phyloP scores from a whole-genome alignment of 768 basidiomycete genomes.

The Ramaria sp. region DNA sequence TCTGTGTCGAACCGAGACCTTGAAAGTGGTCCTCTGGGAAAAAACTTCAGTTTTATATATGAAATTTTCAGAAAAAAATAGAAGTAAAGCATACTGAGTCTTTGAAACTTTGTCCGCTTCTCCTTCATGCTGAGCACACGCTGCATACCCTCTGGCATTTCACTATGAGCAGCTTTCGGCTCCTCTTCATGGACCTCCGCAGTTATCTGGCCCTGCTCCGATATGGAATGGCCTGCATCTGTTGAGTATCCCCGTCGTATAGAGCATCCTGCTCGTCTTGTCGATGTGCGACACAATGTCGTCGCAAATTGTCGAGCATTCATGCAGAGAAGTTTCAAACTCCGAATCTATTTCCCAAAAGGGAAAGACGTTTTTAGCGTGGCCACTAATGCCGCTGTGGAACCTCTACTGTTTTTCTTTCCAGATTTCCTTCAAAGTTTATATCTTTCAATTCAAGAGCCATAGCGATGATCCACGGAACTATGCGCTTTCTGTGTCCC shows the following conservation, averaged over 20 bases:
- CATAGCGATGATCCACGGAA: too few relatives aligned
- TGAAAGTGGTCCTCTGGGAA: constrained; percentile 48
- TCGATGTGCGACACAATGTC: background rate
- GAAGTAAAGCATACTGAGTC: constrained; percentile 34
- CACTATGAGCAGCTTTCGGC: background rate
- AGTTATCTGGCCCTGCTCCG: background rate
- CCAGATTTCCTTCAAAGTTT: too few relatives aligned
- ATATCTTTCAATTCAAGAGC: too few relatives aligned
- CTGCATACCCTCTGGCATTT: constrained; percentile 7
- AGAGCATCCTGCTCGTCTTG: background rate
- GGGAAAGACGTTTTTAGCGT: too few relatives aligned
- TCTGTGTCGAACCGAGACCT: constrained; percentile 70
- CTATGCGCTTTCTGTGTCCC: too few relatives aligned
- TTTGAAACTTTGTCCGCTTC: constrained; percentile 42
- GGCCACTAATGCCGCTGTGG: too few relatives aligned
- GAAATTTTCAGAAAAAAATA: constrained; percentile 15
- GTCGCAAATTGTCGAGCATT: background rate
- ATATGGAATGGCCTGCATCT: background rate
- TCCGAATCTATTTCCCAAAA: background rate
- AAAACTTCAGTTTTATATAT: constrained; percentile 8
- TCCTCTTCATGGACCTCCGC: background rate
- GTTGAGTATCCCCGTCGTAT: background rate
- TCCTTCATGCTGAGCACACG: constrained; percentile 19
- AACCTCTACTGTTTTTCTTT: too few relatives aligned
- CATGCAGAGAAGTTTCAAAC: background rate